These are phyloP conservation scores for Cymodocea nodosa DNA, from an alignment of 116 monocot genomes.

Conservation along the genomic window DNA sequence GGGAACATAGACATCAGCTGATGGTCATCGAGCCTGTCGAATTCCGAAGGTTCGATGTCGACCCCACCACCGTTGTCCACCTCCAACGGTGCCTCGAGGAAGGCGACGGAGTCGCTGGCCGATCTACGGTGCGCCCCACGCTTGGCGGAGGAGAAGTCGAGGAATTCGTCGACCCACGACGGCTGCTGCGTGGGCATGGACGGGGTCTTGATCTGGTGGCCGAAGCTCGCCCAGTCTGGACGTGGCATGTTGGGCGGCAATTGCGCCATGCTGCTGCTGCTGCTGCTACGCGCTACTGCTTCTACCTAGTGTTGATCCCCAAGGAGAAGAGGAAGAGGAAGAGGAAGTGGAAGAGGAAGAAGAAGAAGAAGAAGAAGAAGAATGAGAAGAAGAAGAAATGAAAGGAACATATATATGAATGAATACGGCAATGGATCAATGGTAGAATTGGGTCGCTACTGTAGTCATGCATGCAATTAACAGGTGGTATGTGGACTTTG, in stretches of 20 bases:
- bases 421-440: no score
- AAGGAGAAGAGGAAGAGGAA: no score
- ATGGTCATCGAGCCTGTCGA: conserved; percentile 65
- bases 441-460: no score
- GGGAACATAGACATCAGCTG: conserved; percentile 73
- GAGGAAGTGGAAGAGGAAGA: no score
- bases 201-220: conserved; percentile 15
- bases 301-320: no score
- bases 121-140: conserved; percentile 43
- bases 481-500: no score
- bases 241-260: conserved; percentile 4
- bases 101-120: conserved; percentile 42
- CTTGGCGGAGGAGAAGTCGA: conserved; percentile 47
- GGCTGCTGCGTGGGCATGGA: conserved; percentile 5
- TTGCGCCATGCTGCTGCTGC: background rate
- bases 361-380: no score
- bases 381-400: no score
- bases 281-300: no score
- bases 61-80: background rate
- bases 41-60: conserved; percentile 7
- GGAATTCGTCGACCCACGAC: conserved; percentile 63
- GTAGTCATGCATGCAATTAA: no score
- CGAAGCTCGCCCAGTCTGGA: conserved; percentile 21
- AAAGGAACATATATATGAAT: no score
- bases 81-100: conserved; percentile 20